Conservation (phyloP, 257 asterid species). For the Fraxinus cuspidata region DNA sequence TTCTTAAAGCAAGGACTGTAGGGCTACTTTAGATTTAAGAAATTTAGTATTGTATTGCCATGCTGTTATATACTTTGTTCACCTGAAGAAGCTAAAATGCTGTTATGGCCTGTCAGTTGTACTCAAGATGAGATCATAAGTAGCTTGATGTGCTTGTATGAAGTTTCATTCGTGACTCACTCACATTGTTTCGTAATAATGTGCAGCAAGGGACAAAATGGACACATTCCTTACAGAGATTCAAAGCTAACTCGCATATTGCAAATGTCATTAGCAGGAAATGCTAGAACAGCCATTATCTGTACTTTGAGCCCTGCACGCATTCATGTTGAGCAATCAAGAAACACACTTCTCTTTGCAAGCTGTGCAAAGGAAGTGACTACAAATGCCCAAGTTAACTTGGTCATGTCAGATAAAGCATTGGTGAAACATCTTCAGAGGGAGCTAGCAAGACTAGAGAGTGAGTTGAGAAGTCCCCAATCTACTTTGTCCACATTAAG, state of each 20-base stretch:
- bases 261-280: conserved; percentile 85
- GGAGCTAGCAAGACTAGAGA: conserved; percentile 72
- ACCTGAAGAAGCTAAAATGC: not conserved
- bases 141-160: not conserved
- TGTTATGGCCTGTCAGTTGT: not conserved
- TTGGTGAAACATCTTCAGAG: conserved; percentile 83
- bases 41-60: not conserved
- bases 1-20: not conserved
- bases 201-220: conserved; percentile 78
- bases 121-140: not conserved
- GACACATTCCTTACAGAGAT: conserved; percentile 91
- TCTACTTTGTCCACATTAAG: conserved; percentile 40
- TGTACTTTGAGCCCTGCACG: conserved; percentile 97
- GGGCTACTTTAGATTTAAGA: not conserved
- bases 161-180: conserved; percentile 8
- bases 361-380: conserved; percentile 97
- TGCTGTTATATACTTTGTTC: not conserved
- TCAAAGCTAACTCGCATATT: conserved; percentile 95
- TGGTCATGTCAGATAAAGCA: conserved; percentile 87
- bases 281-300: conserved; percentile 86
- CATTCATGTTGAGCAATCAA: conserved; percentile 87
- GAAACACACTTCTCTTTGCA: conserved; percentile 94
- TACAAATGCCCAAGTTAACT: conserved; percentile 79
- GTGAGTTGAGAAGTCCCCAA: conserved; percentile 61
- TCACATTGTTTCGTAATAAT: conserved; percentile 18